Percentiles rank a stretch among this genome's conserved stretches.
Conservation (phyloP, 768 basidiomycete genomes). For the Phaffia australis region DNA sequence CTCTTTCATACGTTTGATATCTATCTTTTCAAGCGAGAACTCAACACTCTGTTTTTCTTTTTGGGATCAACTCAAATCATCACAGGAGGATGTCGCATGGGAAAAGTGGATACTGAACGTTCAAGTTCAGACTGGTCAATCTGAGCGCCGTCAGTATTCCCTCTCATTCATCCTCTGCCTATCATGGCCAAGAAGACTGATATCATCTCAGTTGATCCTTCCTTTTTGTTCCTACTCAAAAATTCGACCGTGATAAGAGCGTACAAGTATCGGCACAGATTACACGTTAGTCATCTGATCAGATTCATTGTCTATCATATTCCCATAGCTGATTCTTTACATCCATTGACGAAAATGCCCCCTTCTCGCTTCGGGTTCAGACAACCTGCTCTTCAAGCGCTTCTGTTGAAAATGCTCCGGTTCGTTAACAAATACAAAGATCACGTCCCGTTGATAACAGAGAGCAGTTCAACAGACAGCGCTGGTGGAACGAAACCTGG, state of each 20-base stretch:
- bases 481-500: neutral
- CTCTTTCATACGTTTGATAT: neutral
- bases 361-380: too few species aligned
- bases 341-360: neutral
- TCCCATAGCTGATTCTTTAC: neutral
- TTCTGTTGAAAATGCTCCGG: neutral
- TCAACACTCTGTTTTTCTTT: neutral
- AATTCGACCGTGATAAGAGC: too few species aligned
- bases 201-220: too few species aligned
- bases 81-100: conserved; percentile 8
- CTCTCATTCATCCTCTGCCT: neutral
- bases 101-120: conserved; percentile 16
- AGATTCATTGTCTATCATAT: neutral
- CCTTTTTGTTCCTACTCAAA: too few species aligned
- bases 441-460: conserved; percentile 5
- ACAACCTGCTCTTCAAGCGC: neutral
- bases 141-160: conserved; percentile 10
- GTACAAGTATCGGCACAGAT: neutral
- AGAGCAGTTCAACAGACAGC: neutral
- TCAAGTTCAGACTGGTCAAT: conserved; percentile 1
- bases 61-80: neutral
- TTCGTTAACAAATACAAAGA: conserved; percentile 3
- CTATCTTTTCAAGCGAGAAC: neutral
- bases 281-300: neutral
- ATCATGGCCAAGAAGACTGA: neutral